A percentile compares a stretch with the other conserved stretches of the same genome.
These are phyloP conservation scores for Pestalotiopsis fici DNA, from an alignment of 2,329 filamentous ascomycete species.

Conservation along the genomic window DNA sequence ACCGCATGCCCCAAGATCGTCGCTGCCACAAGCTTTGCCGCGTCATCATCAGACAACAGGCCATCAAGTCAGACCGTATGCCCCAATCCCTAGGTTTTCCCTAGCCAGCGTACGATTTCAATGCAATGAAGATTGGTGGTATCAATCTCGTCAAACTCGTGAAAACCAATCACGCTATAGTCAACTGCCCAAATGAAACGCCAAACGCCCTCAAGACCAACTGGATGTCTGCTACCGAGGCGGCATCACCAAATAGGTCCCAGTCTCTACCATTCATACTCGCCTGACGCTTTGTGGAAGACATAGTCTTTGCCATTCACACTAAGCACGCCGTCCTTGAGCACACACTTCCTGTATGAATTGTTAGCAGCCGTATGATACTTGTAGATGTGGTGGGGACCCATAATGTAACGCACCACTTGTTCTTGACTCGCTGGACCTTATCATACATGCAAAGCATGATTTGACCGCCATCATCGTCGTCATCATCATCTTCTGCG, in stretches of 20 bases:
- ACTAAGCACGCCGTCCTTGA: constrained; percentile 94
- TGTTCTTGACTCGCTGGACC: constrained; percentile 98
- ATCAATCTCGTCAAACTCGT: background rate
- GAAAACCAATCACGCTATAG: background rate
- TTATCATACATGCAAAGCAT: constrained; percentile 99
- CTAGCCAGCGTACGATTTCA: background rate
- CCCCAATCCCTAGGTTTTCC: background rate
- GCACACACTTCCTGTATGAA: constrained; percentile 81
- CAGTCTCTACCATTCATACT: constrained; percentile 90
- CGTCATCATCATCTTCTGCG: constrained; percentile 79
- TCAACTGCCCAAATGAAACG: background rate
- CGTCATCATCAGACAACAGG: background rate
- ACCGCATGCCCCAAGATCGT: background rate
- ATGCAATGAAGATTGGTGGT: background rate
- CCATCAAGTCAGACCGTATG: background rate
- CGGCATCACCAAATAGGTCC: background rate
- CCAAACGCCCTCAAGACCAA: background rate
- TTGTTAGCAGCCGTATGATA: constrained; percentile 16
- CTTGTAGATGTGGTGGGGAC: background rate
- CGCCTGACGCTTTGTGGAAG: constrained; percentile 95
- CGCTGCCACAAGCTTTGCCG: background rate
- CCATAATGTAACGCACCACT: constrained; percentile 61
- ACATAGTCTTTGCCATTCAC: constrained; percentile 95
- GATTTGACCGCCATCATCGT: constrained; percentile 83
- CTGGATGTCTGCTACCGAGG: background rate